phyloP scores from a whole-genome alignment of 1,139 yeast species.

The Protomyces gravidus region DNA sequence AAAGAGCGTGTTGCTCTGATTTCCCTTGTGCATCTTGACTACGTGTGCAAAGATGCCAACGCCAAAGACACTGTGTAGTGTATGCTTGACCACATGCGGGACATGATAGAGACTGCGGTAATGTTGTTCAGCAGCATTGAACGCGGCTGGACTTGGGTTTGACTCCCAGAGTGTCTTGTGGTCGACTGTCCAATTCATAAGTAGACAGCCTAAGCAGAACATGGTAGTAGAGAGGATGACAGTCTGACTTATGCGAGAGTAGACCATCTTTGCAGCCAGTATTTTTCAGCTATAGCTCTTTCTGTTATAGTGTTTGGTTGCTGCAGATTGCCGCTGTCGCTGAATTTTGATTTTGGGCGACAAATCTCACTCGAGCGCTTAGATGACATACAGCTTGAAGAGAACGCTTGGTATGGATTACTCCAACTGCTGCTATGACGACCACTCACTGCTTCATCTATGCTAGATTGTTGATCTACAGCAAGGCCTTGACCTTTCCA shows the following conservation, averaged over 20 bases:
- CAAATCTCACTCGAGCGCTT: too few species aligned
- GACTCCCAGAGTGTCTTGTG: constrained; percentile 64
- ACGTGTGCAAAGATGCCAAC: constrained; percentile 70
- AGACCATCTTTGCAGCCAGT: constrained; percentile 21
- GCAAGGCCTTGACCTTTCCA: constrained; percentile 3
- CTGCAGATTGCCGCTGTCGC: too few species aligned
- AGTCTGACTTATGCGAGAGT: constrained; percentile 11
- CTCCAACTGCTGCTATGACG: too few species aligned
- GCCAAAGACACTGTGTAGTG: constrained; percentile 55
- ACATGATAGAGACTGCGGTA: constrained; percentile 67
- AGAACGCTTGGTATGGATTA: neutral
- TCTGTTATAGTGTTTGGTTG: too few species aligned
- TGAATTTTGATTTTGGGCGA: too few species aligned
- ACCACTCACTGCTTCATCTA: too few species aligned
- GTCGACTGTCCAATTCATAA: constrained; percentile 79
- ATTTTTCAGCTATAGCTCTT: too few species aligned
- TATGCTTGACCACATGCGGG: constrained; percentile 57
- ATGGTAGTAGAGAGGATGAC: constrained; percentile 47
- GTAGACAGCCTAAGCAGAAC: constrained; percentile 74
- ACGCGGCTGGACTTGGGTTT: constrained; percentile 51
- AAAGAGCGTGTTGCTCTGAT: constrained; percentile 56
- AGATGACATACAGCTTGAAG: neutral
- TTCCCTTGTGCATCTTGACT: constrained; percentile 71
- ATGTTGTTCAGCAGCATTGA: constrained; percentile 62
- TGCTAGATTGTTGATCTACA: too few species aligned